Conservation (phyloP, 208 protist genomes). For the Entamoeba histolytica region DNA sequence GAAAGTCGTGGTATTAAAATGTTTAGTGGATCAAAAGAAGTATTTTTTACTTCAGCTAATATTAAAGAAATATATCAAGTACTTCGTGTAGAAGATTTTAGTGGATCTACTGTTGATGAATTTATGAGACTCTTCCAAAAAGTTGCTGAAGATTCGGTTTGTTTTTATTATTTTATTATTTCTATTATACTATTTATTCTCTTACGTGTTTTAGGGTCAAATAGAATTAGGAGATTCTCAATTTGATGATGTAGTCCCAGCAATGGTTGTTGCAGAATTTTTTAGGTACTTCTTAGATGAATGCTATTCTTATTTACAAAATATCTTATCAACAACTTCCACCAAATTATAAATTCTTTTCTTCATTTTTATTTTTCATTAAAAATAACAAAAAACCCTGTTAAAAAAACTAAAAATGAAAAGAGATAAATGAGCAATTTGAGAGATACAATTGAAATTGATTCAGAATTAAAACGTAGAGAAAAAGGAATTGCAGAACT, state of each 20-base stretch:
- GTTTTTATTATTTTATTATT: too few species aligned
- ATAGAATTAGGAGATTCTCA: not conserved
- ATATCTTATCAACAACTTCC: not conserved
- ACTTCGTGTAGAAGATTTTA: not conserved
- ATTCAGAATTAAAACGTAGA: too few species aligned
- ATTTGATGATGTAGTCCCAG: not conserved
- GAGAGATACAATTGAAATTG: too few species aligned
- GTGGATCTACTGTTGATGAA: not conserved
- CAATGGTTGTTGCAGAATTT: not conserved
- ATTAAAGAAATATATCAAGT: not conserved
- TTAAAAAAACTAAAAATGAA: too few species aligned
- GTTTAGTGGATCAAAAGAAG: not conserved
- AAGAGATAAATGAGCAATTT: too few species aligned
- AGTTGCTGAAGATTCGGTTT: not conserved
- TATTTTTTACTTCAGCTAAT: not conserved
- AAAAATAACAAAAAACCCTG: too few species aligned
- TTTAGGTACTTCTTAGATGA: not conserved
- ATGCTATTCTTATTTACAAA: not conserved
- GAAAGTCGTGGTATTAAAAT: not conserved
- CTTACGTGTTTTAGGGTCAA: not conserved
- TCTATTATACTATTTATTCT: too few species aligned
- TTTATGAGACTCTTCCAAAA: not conserved
- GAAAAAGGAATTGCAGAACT: too few species aligned
- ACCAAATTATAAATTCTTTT: not conserved
- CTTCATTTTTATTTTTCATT: not conserved